Evolutionary conservation across 306 rosid genomes (phyloP).

Genomic region (Alnus rubra): DNA sequence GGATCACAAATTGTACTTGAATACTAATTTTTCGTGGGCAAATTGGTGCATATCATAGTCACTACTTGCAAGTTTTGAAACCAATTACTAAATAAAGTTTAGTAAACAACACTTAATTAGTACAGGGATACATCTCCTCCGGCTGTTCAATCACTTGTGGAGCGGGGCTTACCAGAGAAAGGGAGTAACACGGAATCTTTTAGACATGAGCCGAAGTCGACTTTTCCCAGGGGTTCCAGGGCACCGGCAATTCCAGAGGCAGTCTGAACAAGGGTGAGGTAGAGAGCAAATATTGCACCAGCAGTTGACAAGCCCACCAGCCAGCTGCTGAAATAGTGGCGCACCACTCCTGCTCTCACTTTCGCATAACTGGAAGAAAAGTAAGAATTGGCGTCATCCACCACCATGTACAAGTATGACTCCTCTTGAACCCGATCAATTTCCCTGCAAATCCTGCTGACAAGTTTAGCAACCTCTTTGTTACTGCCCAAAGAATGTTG

Average conservation of each 20-base stretch:
- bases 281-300: slow-evolving; percentile 40
- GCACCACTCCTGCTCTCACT: slow-evolving; percentile 31
- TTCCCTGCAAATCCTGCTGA: slow-evolving; percentile 43
- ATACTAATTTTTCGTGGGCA: no score
- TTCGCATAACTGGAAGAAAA: neutral
- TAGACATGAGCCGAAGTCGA: neutral
- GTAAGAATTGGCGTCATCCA: slow-evolving; percentile 30
- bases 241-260: slow-evolving; percentile 1
- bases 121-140: neutral
- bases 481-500: slow-evolving; percentile 43
- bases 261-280: slow-evolving; percentile 38
- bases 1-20: no score
- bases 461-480: slow-evolving; percentile 30
- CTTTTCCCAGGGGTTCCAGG: rapidly evolving
- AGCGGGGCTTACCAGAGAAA: neutral
- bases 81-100: no score
- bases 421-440: slow-evolving; percentile 22
- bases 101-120: no score
- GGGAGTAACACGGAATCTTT: neutral
- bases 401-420: slow-evolving; percentile 39
- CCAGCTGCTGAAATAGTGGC: slow-evolving; percentile 46
- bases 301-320: slow-evolving; percentile 41
- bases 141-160: neutral
- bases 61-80: no score
- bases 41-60: no score